A percentile compares a stretch with the other conserved stretches of the same genome.
Conservation (phyloP, 305 asterid species). For the Fraxinus angustifolia region DNA sequence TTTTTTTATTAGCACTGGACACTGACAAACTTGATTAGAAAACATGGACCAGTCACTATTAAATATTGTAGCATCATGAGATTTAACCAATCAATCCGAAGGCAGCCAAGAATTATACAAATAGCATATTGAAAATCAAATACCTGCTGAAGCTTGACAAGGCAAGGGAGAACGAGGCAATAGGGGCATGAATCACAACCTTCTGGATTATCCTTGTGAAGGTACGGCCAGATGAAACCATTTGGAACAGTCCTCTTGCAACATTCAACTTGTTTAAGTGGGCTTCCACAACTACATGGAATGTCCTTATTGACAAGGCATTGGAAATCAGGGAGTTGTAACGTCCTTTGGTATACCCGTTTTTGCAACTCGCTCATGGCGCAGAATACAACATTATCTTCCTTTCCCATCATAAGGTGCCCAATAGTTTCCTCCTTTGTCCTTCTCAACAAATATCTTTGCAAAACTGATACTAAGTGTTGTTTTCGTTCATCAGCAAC, state of each 20-base stretch:
- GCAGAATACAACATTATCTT: conserved; percentile 90
- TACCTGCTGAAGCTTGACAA: conserved; percentile 95
- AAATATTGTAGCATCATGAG: neutral
- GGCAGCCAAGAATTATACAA: conserved; percentile 17
- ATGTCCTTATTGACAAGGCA: conserved; percentile 86
- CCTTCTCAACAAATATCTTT: conserved; percentile 78
- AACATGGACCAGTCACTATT: neutral
- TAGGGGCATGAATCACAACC: conserved; percentile 97
- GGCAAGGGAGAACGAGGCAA: conserved; percentile 95
- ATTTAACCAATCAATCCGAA: conserved; percentile 2
- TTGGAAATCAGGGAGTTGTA: conserved; percentile 83
- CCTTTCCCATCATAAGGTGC: conserved; percentile 97
- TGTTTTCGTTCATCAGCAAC: conserved; percentile 83
- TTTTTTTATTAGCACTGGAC: neutral
- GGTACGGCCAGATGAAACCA: conserved; percentile 86
- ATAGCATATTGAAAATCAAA: conserved; percentile 20
- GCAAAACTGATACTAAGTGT: conserved; percentile 68
- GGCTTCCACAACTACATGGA: conserved; percentile 95
- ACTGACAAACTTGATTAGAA: neutral
- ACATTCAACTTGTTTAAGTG: conserved; percentile 83
- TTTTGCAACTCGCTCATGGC: conserved; percentile 91
- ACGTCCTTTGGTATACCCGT: conserved; percentile 71
- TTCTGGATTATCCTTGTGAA: conserved; percentile 77
- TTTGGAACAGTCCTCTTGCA: conserved; percentile 74
- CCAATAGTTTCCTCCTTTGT: conserved; percentile 96